A percentile compares a stretch with the other conserved stretches of the same genome.
These are phyloP conservation scores for Triangularia setosa DNA, from an alignment of 2,329 filamentous ascomycete genomes.

Conservation along the genomic window DNA sequence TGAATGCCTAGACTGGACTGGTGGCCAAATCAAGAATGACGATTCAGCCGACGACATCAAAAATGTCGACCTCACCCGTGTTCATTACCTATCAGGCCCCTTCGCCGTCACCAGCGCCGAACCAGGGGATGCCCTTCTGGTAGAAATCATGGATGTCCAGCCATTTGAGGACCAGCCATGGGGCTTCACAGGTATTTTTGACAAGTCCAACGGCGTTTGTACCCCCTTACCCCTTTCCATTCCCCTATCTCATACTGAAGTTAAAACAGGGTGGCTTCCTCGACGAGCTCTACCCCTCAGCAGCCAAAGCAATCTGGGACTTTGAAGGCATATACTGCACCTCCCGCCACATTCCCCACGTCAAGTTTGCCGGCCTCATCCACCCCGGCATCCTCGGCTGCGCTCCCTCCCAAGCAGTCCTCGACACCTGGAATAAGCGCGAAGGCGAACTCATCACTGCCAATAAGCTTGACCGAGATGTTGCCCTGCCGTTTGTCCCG, in stretches of 20 bases:
- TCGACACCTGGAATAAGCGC: constrained; percentile 78
- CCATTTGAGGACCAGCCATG: constrained; percentile 81
- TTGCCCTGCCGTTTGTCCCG: constrained; percentile 59
- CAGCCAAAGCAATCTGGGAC: constrained; percentile 62
- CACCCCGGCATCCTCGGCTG: constrained; percentile 90
- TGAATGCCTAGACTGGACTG: constrained; percentile 83
- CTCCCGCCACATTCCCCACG: constrained; percentile 79
- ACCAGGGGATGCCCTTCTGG: constrained; percentile 78
- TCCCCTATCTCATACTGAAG: background rate
- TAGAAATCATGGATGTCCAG: constrained; percentile 92
- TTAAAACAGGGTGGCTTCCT: constrained; percentile 65
- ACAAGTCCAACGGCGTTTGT: constrained; percentile 63
- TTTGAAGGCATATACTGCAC: constrained; percentile 65
- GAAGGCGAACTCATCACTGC: constrained; percentile 75
- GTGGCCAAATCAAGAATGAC: constrained; percentile 82
- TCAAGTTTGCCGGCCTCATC: constrained; percentile 84
- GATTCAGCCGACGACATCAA: constrained; percentile 85
- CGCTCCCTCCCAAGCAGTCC: constrained; percentile 73
- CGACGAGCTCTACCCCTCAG: constrained; percentile 79
- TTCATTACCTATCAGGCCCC: constrained; percentile 86
- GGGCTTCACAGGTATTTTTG: constrained; percentile 86
- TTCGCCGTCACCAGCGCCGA: constrained; percentile 82
- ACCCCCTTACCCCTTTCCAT: constrained; percentile 28
- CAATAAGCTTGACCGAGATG: constrained; percentile 62
- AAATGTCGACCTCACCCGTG: constrained; percentile 75